Percentiles rank a stretch among this genome's conserved stretches.
Conservation (phyloP, 2,329 filamentous ascomycete species). For the Dactylonectria estremocensis region DNA sequence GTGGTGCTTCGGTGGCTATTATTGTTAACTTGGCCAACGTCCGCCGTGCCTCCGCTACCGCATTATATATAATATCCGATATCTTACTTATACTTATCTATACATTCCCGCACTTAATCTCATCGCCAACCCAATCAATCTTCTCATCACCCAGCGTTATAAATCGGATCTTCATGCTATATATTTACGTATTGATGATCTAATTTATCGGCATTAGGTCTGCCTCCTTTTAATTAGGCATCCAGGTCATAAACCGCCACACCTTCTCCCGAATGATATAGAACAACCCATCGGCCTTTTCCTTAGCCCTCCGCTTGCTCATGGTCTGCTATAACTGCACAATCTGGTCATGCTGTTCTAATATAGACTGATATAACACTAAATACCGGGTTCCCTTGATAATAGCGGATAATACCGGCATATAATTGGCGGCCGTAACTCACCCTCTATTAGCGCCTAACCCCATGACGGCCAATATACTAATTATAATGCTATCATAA, state of each 20-base stretch:
- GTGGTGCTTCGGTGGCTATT: not conserved
- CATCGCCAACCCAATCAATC: slow-evolving; percentile 10
- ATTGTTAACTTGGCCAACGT: slow-evolving; percentile 15
- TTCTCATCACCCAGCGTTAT: slow-evolving; percentile 9
- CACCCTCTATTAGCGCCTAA: slow-evolving; percentile 1
- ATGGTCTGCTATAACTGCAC: slow-evolving; percentile 6
- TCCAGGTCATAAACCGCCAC: slow-evolving; percentile 11
- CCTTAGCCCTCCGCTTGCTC: slow-evolving; percentile 1
- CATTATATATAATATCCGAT: slow-evolving; percentile 23
- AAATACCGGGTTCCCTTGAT: slow-evolving; percentile 15
- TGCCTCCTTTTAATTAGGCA: not conserved
- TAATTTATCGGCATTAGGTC: slow-evolving; percentile 21
- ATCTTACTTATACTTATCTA: slow-evolving; percentile 9
- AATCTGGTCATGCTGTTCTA: slow-evolving; percentile 1
- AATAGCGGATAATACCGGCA: slow-evolving; percentile 13
- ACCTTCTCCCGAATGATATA: slow-evolving; percentile 16
- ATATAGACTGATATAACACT: slow-evolving; percentile 8
- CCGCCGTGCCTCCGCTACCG: slow-evolving; percentile 4
- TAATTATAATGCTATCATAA: slow-evolving; percentile 27
- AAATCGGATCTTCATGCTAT: slow-evolving; percentile 14
- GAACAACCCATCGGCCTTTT: slow-evolving; percentile 14
- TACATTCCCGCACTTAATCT: slow-evolving; percentile 4
- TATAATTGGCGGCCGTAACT: slow-evolving; percentile 14
- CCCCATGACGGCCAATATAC: slow-evolving; percentile 14
- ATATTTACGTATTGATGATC: slow-evolving; percentile 19